Conservation (phyloP, 139 green algal species). For the Tetradesmus lagerheimii region DNA sequence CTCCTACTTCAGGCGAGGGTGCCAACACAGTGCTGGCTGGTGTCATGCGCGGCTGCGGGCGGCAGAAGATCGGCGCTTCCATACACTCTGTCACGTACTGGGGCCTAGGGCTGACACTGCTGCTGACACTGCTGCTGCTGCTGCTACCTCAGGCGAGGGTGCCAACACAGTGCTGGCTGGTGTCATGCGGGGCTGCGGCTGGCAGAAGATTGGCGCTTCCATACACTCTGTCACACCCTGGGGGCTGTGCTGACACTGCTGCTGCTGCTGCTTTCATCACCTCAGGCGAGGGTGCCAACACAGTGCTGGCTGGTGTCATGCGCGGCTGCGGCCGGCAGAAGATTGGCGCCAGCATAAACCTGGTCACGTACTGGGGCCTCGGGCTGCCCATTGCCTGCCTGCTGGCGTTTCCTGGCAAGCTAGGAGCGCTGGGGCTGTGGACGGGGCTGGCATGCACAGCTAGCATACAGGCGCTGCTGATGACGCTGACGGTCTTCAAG, state of each 20-base stretch:
- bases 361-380: constrained; percentile 72
- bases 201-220: constrained; percentile 68
- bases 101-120: constrained; percentile 47
- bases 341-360: constrained; percentile 72
- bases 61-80: constrained; percentile 68
- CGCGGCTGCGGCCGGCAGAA: constrained; percentile 71
- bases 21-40: constrained; percentile 70
- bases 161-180: constrained; percentile 70
- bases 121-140: constrained; percentile 37
- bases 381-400: constrained; percentile 72
- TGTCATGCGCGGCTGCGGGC: constrained; percentile 68
- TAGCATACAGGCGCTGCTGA: constrained; percentile 57
- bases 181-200: constrained; percentile 68
- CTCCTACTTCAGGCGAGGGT: constrained; percentile 49
- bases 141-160: constrained; percentile 41
- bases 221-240: constrained; percentile 78
- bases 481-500: constrained; percentile 55
- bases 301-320: constrained; percentile 70
- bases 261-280: no score
- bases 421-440: constrained; percentile 57
- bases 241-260: constrained; percentile 44
- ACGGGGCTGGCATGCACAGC: constrained; percentile 68
- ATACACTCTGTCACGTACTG: constrained; percentile 78
- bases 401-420: constrained; percentile 62
- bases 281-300: constrained; percentile 73